phyloP scores from a whole-genome alignment of 1,284 basidiomycete species.

The Tilletia indica region DNA sequence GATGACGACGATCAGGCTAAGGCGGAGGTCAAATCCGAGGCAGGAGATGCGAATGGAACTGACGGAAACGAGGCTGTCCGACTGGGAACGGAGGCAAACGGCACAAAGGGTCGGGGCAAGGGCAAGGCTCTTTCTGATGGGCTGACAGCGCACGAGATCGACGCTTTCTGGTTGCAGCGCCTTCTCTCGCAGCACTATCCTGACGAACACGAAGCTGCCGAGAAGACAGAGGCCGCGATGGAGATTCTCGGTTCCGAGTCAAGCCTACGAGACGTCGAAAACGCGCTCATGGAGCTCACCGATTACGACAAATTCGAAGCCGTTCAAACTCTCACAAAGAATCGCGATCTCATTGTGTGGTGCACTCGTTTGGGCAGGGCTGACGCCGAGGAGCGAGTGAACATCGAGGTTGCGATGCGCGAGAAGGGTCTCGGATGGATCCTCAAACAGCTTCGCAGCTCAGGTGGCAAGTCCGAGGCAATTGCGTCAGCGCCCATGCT shows the following conservation, averaged over 20 bases:
- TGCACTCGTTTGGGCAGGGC: slow-evolving; percentile 92
- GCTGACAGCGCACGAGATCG: slow-evolving; percentile 84
- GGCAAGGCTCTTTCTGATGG: slow-evolving; percentile 17
- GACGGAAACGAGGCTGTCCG: slow-evolving; percentile 30
- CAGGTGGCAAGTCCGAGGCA: slow-evolving; percentile 27
- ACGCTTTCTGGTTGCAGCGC: slow-evolving; percentile 97
- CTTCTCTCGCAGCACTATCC: slow-evolving; percentile 85
- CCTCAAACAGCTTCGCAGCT: slow-evolving; percentile 68
- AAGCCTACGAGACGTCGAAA: slow-evolving; percentile 90
- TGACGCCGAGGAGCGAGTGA: slow-evolving; percentile 83
- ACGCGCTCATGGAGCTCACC: slow-evolving; percentile 94
- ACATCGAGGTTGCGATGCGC: slow-evolving; percentile 96
- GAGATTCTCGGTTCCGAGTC: slow-evolving; percentile 80
- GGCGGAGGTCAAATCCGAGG: slow-evolving; percentile 63
- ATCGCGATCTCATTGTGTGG: slow-evolving; percentile 95
- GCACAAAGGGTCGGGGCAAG: not conserved
- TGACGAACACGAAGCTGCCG: slow-evolving; percentile 88
- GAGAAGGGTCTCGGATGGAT: slow-evolving; percentile 98
- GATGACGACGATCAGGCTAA: slow-evolving; percentile 68
- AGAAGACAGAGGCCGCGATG: slow-evolving; percentile 83
- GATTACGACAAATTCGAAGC: slow-evolving; percentile 88
- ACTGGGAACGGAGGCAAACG: not conserved
- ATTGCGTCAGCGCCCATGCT: slow-evolving; percentile 66
- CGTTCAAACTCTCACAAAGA: slow-evolving; percentile 87
- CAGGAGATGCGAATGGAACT: slow-evolving; percentile 73